Base-by-base conservation (phyloP, 495 filamentous ascomycete species). In the Clohesyomyces aquaticus region DNA sequence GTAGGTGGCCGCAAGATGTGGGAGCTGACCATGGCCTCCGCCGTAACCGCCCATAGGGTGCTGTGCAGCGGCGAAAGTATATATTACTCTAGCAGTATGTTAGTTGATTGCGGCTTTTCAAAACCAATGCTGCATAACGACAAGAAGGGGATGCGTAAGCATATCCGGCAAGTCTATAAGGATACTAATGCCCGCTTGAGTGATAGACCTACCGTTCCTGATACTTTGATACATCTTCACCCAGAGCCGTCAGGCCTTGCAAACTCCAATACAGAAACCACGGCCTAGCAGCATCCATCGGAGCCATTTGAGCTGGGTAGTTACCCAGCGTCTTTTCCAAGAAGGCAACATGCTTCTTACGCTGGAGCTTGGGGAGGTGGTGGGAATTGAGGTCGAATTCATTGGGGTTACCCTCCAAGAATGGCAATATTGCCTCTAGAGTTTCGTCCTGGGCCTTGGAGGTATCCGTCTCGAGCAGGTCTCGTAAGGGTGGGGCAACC, bases 261-360 rank as follows among this genome's bases (percentile, higher is more conserved):
- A 98, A 76, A 43, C 83, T 87, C 94, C 94, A 98, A 76, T 98
- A 98, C 64, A 94, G 76, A 68, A 96, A 82, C 94, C 94, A 98
- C 1, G 94, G 91, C 48, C 94, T 80, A 68, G 86, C 89, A 16
- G 94, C 87, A 78, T 98, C 94, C 51, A 89, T 80, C 1, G 77
- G 77, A 21, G 87, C 83, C 67, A 87, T 94, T 11, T 76, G 74
- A 1, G 79, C 72, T 0, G 91, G 90, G 58, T 94, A 85, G 18
- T 78, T 74, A 41, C 80, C 80, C 18, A 98, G 77, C 25, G 81
- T 78, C 42, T 82, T 78, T 52, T 86, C 87, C 22, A 96, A 80
- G 72, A 93, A 98, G n/a, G 62, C 75, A 63, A 89, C 79, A 78
- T 98, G 94, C 38, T 80, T 76, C 59, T 84, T 79, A 10, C 88